A percentile compares a stretch with the other conserved stretches of the same genome.
Conservation (phyloP, 2,329 filamentous ascomycete species). For the Cytospora mali region DNA sequence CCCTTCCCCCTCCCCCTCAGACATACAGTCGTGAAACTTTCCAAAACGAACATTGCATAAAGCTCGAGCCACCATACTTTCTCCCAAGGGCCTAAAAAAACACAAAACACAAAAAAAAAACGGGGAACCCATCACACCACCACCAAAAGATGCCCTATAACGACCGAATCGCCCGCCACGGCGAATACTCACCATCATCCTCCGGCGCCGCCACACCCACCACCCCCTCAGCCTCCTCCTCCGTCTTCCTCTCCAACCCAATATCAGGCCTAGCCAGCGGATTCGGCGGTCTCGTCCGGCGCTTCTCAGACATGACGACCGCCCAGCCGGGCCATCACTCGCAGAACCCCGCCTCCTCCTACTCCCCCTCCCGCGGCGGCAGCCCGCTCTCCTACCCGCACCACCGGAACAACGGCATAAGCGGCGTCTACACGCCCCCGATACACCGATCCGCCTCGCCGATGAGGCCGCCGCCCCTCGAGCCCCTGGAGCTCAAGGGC, state of each 20-base stretch:
- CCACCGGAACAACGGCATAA: conserved; percentile 49
- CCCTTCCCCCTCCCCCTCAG: not conserved
- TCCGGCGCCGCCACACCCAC: conserved; percentile 36
- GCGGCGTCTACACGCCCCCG: conserved; percentile 62
- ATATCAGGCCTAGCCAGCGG: conserved; percentile 44
- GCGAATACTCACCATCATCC: conserved; percentile 33
- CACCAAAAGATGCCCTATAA: conserved; percentile 24
- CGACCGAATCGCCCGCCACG: conserved; percentile 17
- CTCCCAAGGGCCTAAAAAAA: no score
- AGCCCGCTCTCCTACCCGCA: conserved; percentile 28
- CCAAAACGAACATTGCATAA: not conserved
- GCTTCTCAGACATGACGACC: conserved; percentile 56
- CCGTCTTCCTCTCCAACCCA: conserved; percentile 37
- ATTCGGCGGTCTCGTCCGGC: conserved; percentile 67
- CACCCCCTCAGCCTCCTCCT: conserved; percentile 33
- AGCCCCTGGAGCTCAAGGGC: conserved; percentile 72
- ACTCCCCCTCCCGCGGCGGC: conserved; percentile 18
- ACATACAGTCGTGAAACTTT: not conserved
- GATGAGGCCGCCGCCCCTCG: conserved; percentile 85
- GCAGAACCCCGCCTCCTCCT: conserved; percentile 30
- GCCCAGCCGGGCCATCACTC: conserved; percentile 8
- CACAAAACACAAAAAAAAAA: no score
- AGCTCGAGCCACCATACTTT: not conserved
- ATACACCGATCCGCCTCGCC: conserved; percentile 68
- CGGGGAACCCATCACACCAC: no score